Base-by-base conservation (phyloP, 1,284 basidiomycete genomes). In the Austroboletus niveus region DNA sequence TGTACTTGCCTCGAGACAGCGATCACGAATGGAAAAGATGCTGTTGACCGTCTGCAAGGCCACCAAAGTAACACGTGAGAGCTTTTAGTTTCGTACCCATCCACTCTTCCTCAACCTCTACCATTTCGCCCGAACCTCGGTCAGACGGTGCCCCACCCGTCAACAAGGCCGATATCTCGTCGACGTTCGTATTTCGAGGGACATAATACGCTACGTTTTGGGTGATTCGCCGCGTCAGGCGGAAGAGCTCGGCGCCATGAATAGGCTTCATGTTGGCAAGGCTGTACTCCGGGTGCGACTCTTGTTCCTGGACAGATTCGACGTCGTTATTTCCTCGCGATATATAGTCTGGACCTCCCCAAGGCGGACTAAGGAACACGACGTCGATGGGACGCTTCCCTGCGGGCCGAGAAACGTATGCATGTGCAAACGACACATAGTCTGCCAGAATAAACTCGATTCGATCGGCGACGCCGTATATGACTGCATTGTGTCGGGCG, bases 371-470 rank as follows among this genome's bases (percentile, higher is more conserved):
- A 36, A 96, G 80, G 66, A 98, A 98, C 12, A 96, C 83, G 9
- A 90, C 87, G 62, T 96, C 92, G 51, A 95, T 85, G 51, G 77
- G 80, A 24, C 79, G 68, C 27, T 56, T 55, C 24, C 53, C 45
- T 12, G 53, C 42, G 20, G 65, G 57, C 24, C 71, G 65, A 29
- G 74, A 69, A n/a, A 71, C 59, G 56, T 83, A 82, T 0, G 84
- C 71, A 15, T 78, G 73, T 1, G 88, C 88, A 65, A 95, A 97
- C 7, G 85, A 77, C 36, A 92, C 66, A 66, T 89, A 97, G 72
- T 98, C 95, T 1, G 79, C 81, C n/a, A 91, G 80, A 41, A 99
- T 80, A 64, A 98, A 98, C 57, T 94, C 92, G 62, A 99, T 99
- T 29, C 92, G 81, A 64, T 98, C 89, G 14, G 87, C 87, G 17